Percentiles rank a stretch among this genome's conserved stretches.
phyloP scores from a whole-genome alignment of 257 asterid species.

The Salvia miltiorrhiza region DNA sequence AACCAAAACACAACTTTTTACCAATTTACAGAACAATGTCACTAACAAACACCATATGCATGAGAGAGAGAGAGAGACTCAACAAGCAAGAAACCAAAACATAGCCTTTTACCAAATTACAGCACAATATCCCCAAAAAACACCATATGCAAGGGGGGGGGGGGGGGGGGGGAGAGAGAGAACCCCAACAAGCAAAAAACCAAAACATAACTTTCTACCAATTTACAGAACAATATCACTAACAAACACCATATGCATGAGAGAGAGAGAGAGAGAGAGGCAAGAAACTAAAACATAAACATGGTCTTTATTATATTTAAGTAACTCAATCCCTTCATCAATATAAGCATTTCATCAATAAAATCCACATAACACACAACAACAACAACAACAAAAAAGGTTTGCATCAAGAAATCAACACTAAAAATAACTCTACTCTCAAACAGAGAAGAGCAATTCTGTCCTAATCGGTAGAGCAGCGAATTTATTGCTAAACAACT shows the following conservation, averaged over 20 bases:
- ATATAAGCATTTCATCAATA: background rate
- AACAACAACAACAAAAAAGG: no score
- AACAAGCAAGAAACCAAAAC: background rate
- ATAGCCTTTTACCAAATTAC: background rate
- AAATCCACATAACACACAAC: background rate
- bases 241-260: no score
- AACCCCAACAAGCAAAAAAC: background rate
- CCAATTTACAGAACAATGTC: no score
- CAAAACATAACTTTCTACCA: no score
- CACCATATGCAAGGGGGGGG: background rate
- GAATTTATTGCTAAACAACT: background rate
- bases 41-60: background rate
- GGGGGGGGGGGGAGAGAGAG: background rate
- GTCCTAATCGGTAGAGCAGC: background rate
- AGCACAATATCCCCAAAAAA: background rate
- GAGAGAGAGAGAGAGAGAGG: background rate
- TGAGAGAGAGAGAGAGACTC: background rate
- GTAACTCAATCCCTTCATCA: background rate
- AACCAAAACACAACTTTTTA: no score
- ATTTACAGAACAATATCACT: no score
- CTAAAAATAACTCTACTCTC: background rate
- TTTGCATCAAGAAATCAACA: background rate
- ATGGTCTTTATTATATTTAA: background rate
- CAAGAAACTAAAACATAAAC: background rate
- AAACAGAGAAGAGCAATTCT: background rate